Evolutionary conservation across 2,329 filamentous ascomycete genomes (phyloP).

Genomic region (Tolypocladium album): DNA sequence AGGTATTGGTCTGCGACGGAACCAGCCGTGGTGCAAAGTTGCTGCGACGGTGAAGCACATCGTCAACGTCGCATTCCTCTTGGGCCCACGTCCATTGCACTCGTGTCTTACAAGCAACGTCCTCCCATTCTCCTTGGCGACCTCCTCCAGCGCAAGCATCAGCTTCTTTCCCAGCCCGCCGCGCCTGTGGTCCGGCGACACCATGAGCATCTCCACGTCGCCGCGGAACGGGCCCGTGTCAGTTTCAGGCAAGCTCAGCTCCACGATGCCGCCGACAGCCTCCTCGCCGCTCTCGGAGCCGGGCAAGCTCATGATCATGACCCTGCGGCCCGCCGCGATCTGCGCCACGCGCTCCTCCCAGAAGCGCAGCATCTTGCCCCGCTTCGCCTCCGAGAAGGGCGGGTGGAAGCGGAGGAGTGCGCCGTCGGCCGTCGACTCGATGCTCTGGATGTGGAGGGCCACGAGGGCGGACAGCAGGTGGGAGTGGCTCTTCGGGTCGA

Average conservation of each 20-base stretch:
- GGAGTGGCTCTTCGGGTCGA: not conserved
- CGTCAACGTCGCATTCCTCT: not conserved
- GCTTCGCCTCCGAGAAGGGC: not conserved
- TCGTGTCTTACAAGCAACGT: not conserved
- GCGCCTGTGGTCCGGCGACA: not conserved
- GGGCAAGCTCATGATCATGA: not conserved
- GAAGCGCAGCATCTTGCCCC: not conserved
- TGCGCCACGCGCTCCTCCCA: not conserved
- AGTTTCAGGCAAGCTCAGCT: not conserved
- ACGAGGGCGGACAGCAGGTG: not conserved
- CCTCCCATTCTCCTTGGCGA: not conserved
- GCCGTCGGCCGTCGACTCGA: not conserved
- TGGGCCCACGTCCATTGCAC: no score
- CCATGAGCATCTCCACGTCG: not conserved
- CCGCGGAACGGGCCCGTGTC: not conserved
- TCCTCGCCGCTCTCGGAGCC: not conserved
- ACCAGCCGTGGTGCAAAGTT: constrained; percentile 3
- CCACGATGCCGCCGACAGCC: not conserved
- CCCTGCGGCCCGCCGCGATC: not conserved
- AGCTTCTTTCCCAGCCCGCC: not conserved
- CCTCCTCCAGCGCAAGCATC: not conserved
- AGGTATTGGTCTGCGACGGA: constrained; percentile 5
- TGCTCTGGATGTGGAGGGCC: not conserved
- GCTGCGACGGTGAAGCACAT: not conserved
- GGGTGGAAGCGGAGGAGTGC: not conserved